Conservation (phyloP, 495 filamentous ascomycete genomes). For the Aspergillus saccharolyticus region DNA sequence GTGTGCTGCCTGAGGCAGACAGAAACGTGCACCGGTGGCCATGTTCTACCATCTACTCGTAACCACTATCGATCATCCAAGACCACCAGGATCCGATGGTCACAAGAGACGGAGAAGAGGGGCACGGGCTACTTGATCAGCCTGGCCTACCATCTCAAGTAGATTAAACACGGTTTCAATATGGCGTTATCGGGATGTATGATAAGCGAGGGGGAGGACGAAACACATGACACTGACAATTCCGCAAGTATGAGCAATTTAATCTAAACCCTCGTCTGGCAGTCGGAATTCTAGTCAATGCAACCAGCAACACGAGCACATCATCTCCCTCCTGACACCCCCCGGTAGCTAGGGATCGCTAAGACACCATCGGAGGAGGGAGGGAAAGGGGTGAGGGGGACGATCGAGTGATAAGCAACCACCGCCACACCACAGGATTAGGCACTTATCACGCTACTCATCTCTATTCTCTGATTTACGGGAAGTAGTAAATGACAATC, state of each 20-base stretch:
- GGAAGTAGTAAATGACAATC: too few relatives aligned
- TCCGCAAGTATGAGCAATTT: not conserved
- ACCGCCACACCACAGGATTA: not conserved
- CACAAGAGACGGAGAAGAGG: not conserved
- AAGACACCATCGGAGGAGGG: not conserved
- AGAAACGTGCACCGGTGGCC: not conserved
- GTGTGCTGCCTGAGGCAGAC: not conserved
- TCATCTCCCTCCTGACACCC: not conserved
- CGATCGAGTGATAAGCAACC: not conserved
- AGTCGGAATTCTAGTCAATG: too few relatives aligned
- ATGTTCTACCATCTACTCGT: not conserved
- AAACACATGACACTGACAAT: not conserved
- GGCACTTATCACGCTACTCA: not conserved
- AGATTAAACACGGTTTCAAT: not conserved
- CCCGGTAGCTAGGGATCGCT: not conserved
- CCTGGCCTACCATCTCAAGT: not conserved
- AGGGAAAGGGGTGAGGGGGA: not conserved
- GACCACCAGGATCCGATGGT: not conserved
- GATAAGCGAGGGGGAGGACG: not conserved
- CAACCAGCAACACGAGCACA: not conserved
- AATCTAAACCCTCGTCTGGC: too few relatives aligned
- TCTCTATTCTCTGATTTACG: too few relatives aligned
- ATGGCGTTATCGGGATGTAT: not conserved
- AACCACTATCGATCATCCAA: not conserved
- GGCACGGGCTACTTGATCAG: not conserved